Conservation (phyloP, 108 stramenopile species). For the Conticribra weissflogii region DNA sequence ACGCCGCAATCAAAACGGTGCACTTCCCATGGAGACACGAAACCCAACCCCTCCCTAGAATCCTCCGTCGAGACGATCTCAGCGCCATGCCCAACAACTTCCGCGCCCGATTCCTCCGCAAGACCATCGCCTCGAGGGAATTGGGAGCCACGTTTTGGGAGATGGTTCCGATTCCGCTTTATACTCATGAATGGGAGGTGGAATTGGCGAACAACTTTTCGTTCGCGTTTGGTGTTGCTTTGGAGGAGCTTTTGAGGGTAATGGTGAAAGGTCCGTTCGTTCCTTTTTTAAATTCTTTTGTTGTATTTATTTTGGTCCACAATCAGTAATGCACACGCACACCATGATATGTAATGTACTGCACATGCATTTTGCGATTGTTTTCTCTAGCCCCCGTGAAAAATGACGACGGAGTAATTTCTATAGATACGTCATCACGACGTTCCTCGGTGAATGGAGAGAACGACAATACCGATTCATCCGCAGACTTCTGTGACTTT, state of each 20-base stretch:
- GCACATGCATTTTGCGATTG: too few species aligned
- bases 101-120: constrained; percentile 32
- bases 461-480: neutral
- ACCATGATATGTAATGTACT: too few species aligned
- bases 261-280: neutral
- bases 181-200: constrained; percentile 34
- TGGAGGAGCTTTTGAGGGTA: constrained; percentile 12
- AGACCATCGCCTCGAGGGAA: constrained; percentile 29
- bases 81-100: constrained; percentile 38
- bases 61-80: constrained; percentile 29
- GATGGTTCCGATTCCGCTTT: constrained; percentile 33
- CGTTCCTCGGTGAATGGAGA: neutral
- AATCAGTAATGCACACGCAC: too few species aligned
- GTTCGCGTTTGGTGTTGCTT: constrained; percentile 21
- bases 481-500: too few species aligned
- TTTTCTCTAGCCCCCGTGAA: constrained; percentile 4
- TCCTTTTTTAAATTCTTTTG: neutral
- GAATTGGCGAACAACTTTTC: constrained; percentile 33
- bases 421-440: constrained; percentile 31
- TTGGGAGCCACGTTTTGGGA: constrained; percentile 36
- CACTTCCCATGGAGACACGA: constrained; percentile 44
- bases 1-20: neutral
- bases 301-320: neutral
- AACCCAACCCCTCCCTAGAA: constrained; percentile 10
- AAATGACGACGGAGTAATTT: constrained; percentile 12